Evolutionary conservation across 1,139 yeast genomes (phyloP), one percentile per base, ranked within the genome.

Genomic region (Protomyces inundatus): DNA sequence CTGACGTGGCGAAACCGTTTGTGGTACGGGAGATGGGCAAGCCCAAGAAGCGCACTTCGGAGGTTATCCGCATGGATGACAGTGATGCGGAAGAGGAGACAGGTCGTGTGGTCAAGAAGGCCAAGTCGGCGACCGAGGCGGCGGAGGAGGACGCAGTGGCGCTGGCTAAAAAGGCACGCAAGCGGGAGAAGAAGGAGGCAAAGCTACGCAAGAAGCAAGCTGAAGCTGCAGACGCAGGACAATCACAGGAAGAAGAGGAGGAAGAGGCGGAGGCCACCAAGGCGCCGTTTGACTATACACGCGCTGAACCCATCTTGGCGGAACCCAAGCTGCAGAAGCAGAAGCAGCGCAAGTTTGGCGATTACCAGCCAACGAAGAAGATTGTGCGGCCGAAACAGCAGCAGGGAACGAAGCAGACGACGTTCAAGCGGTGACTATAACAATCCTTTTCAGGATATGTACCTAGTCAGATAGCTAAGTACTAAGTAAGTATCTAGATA

Each of bases 401-500:
- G 14, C 62, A 58, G 35, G 62, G 62, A n/a, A 55, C 56, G 32
- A 58, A 58, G 36, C 62, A 58, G 56, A 58, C 45, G 30, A 58
- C 62, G 1, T 58, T 58, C 37, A 58, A 58, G 56, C 55, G 56
- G 6, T 58, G 32, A 23, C 2, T 1, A 23, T 2, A 23, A 23
- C 23, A 23, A 23, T 23, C 2, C 2, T 23, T 1, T 2, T 23
- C 23, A 23, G 23, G 23, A 23, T 23, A 23, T 23, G 23, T 23
- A 23, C 23, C 1, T 23, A 23, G 23, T 23, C 23, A 23, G 23
- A 23, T 23, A 23, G 23, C 23, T 23, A 23, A 2, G 2, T 23
- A 23, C 2, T 23, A 23, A 2, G 2, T 23, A 23, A 2, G 23
- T 23, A 23, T 23, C 23, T 1, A 23, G 23, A n/a, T n/a, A n/a